phyloP scores from a whole-genome alignment of 192 early-diverging fungal genomes.

The Cladochytrium replicatum region DNA sequence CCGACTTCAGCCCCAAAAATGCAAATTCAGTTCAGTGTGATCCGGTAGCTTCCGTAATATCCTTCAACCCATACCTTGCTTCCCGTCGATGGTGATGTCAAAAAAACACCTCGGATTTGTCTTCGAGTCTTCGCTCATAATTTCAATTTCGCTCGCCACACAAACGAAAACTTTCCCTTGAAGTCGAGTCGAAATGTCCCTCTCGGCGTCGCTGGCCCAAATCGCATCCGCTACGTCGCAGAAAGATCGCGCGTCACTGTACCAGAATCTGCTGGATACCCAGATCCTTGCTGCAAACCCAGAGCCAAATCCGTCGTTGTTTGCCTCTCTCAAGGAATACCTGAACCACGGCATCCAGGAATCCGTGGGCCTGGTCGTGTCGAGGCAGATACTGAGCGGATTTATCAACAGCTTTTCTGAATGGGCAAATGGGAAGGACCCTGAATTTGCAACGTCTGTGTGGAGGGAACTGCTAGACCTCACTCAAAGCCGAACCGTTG shows the following conservation, averaged over 20 bases:
- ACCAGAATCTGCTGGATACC: not conserved
- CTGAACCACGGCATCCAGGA: conserved; percentile 36
- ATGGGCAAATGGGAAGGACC: conserved; percentile 5
- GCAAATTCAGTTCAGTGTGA: not conserved
- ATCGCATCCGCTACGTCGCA: not conserved
- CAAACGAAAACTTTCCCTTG: too few relatives aligned
- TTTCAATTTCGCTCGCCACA: too few relatives aligned
- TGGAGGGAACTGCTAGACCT: conserved; percentile 58
- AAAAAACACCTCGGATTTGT: conserved; percentile 46
- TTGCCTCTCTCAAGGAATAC: conserved; percentile 7
- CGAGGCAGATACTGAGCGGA: conserved; percentile 63
- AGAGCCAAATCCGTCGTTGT: not conserved
- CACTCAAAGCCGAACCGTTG: conserved; percentile 62
- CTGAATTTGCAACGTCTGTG: conserved; percentile 33
- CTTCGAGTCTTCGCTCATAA: too few relatives aligned
- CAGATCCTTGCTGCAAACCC: not conserved
- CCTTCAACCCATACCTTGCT: conserved; percentile 26
- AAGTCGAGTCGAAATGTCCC: too few relatives aligned
- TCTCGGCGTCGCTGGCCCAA: too few relatives aligned
- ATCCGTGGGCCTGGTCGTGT: conserved; percentile 56
- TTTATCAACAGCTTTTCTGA: conserved; percentile 52
- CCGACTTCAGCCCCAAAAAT: conserved; percentile 6
- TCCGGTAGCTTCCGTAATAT: not conserved
- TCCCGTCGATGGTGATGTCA: conserved; percentile 57
- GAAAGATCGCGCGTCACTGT: not conserved